Evolutionary conservation across 164 flowering plant species (phyloP).

Genomic region (Vitis cinerea): DNA sequence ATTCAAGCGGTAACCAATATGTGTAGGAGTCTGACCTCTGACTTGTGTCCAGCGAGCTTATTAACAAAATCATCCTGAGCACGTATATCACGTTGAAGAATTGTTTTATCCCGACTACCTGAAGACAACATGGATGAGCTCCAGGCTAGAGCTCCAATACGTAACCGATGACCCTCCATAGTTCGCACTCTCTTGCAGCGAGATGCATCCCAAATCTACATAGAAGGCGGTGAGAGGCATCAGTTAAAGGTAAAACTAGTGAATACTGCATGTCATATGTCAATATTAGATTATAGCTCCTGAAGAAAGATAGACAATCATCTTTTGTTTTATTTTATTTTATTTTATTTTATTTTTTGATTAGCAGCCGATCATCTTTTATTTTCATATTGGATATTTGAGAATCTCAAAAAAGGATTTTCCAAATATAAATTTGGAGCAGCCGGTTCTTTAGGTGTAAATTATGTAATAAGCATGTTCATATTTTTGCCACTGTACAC

Average conservation of each 20-base stretch:
- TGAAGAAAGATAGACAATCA: background rate
- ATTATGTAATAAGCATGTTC: background rate
- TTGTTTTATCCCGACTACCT: conserved; percentile 89
- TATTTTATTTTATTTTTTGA: no score
- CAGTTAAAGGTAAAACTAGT: no score
- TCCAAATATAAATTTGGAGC: background rate
- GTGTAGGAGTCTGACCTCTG: conserved; percentile 61
- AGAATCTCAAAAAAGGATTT: background rate
- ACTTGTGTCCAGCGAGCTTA: conserved; percentile 88
- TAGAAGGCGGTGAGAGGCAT: conserved; percentile 3
- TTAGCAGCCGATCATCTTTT: background rate
- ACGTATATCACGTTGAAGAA: conserved; percentile 91
- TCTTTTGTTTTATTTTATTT: no score
- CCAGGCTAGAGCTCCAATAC: conserved; percentile 97
- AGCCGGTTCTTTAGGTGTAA: background rate
- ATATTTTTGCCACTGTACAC: background rate
- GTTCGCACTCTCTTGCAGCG: conserved; percentile 80
- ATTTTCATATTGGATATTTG: background rate
- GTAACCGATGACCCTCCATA: conserved; percentile 91
- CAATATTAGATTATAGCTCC: background rate
- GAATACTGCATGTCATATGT: no score
- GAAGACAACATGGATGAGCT: conserved; percentile 82
- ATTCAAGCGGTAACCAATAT: background rate
- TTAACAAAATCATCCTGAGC: conserved; percentile 79
- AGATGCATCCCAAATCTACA: conserved; percentile 97